A percentile compares a stretch with the other conserved stretches of the same genome.
These are phyloP conservation scores for Plenodomus tracheiphilus DNA, from an alignment of 2,329 filamentous ascomycete genomes.

Conservation along the genomic window DNA sequence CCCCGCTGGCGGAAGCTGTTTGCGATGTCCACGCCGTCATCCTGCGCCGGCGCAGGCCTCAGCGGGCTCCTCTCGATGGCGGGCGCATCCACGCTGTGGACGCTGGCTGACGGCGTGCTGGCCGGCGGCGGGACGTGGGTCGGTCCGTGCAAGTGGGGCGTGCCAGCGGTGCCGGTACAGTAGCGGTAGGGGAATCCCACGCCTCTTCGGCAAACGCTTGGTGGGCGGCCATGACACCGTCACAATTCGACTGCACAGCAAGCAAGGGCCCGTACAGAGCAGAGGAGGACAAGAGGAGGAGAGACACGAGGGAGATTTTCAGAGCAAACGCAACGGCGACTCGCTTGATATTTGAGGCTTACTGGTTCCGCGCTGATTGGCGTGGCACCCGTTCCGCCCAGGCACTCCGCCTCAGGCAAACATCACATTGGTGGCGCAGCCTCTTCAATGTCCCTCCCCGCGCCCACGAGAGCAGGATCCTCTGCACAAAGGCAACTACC, in stretches of 20 bases:
- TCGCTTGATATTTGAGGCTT: no score
- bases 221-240: background rate
- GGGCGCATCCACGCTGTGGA: slow-evolving; percentile 41
- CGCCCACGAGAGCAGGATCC: slow-evolving; percentile 2
- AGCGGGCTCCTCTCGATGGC: slow-evolving; percentile 34
- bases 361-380: no score
- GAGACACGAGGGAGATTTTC: no score
- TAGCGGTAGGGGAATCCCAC: background rate
- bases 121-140: slow-evolving; percentile 22
- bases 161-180: background rate
- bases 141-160: slow-evolving; percentile 26
- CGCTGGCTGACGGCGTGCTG: slow-evolving; percentile 37
- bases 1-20: slow-evolving; percentile 21
- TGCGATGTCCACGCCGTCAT: slow-evolving; percentile 40
- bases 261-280: background rate
- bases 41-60: slow-evolving; percentile 32
- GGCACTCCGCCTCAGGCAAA: background rate
- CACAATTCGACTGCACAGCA: background rate
- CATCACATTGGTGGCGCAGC: background rate
- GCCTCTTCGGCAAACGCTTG: slow-evolving; percentile 24
- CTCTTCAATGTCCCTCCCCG: background rate
- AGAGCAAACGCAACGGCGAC: background rate
- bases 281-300: background rate
- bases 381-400: background rate
- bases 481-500: no score